These are phyloP conservation scores for Pseudogymnoascus sp. DNA, from an alignment of 2,329 filamentous ascomycete genomes.

Conservation along the genomic window DNA sequence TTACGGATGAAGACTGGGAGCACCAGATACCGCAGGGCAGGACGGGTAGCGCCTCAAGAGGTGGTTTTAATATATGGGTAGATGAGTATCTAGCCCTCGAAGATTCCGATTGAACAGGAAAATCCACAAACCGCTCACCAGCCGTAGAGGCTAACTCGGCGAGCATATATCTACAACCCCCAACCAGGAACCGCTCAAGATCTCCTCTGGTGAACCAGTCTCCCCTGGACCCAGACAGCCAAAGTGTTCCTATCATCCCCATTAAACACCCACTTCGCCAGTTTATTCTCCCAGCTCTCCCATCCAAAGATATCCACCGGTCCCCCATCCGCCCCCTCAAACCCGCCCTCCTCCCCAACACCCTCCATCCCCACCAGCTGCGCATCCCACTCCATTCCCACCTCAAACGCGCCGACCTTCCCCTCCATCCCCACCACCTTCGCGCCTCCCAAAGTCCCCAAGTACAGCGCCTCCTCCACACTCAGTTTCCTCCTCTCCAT, in stretches of 20 bases:
- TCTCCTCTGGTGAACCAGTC: conserved; percentile 60
- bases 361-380: conserved; percentile 63
- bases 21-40: too few relatives aligned
- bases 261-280: conserved; percentile 92
- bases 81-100: not conserved
- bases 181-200: not conserved
- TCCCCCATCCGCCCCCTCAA: conserved; percentile 36
- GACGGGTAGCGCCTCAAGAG: not conserved
- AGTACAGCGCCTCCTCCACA: conserved; percentile 78
- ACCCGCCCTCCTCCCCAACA: conserved; percentile 33
- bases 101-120: not conserved
- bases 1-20: not conserved
- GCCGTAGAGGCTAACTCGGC: not conserved
- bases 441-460: conserved; percentile 84
- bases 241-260: conserved; percentile 88
- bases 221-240: conserved; percentile 81
- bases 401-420: conserved; percentile 70
- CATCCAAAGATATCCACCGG: conserved; percentile 85
- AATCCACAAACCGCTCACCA: not conserved
- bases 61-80: too few relatives aligned
- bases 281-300: conserved; percentile 76
- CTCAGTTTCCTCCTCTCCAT: conserved; percentile 51
- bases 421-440: conserved; percentile 65
- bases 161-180: not conserved
- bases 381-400: conserved; percentile 85